Base-by-base conservation (phyloP, 2,329 filamentous ascomycete genomes). In the Alternaria arborescens region DNA sequence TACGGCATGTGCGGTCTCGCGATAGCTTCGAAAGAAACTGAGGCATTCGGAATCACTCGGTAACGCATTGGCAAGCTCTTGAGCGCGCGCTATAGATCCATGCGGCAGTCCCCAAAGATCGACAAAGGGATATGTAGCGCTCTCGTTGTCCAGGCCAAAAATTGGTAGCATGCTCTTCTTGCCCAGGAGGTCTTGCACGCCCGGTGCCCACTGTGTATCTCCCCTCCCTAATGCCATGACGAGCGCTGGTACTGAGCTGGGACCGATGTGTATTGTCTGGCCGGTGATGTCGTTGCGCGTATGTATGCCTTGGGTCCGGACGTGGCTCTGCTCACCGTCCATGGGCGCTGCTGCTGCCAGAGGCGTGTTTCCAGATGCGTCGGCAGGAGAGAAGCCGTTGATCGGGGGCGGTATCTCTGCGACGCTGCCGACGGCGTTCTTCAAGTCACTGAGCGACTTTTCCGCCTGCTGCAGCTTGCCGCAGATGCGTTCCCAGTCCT, bases 71-170 rank as follows among this genome's bases (percentile, higher is more conserved):
- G 85, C 86, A 2, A 89, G 81, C 53, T 87, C 86, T 58, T 81
- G 83, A 5, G 87, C 82, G 68, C 87, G 84, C 61, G 85, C 82
- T 6, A 85, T 80, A 1, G 85, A 87, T 51, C 84, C 86, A 58
- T 88, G 86, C 2, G 85, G 86, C 6, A 87, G 65, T 2, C 82
- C 87, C 86, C 87, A 89, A 3, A 89, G 77, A 69, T 89, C 87
- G 28, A 89, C 86, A 67, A 89, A 89, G 7, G 87, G 87, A 69
- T 89, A 89, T 8, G 87, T 89, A 4, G 86, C 86, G 38, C 84
- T 86, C 68, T 89, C 87, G 66, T 89, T 89, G 69, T 89, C 87
- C 34, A 89, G 79, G 3, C 87, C 87, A 58, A 89, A 82, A 55
- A 89, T 85, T 0, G 87, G 87, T 22, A 89, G 75, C 65, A 89